Evolutionary conservation across 495 filamentous ascomycete species (phyloP), one percentile per base, ranked within the genome.

Genomic region (Lasiosphaeriaceae sp.): DNA sequence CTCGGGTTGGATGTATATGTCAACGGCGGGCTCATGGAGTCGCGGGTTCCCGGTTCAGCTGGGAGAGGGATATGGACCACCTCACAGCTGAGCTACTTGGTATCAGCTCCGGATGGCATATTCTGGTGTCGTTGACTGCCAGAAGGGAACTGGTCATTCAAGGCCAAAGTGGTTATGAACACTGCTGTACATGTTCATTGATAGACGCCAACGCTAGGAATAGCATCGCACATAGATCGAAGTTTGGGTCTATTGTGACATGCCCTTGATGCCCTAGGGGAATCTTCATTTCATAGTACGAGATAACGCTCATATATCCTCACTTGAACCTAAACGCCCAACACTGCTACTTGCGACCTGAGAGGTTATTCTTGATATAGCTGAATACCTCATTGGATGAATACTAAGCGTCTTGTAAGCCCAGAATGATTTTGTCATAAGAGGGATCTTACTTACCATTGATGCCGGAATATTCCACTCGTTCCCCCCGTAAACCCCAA

Each of bases 401-500:
- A 56, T 84, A 85, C 66, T 69, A 41, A 9, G 20, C n/a, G 23
- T 21, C 23, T 41, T 50, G 52, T 63, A 47, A 54, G 52, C 35
- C 11, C 16, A 31, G 26, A 9, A 24, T 20, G 12, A 41, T n/a
- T 17, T 26, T 4, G 14, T 6, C n/a, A 46, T 54, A 19, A 39
- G 11, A 35, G 3, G 2, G 11, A 6, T 1, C 11, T 11, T 19
- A 29, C 61, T 49, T 47, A 69, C 64, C 56, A 83, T 65, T 9
- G 81, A 85, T 37, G 87, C 83, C 64, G 78, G 80, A 46, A 95
- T 73, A 29, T 80, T 80, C 74, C 83, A 93, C 8, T 80, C 68
- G 69, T 94, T 96, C 11, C 79, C 77, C 1, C 75, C 73, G 37
- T 76, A 79, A 34, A 95, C 83, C 11, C 82, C 82, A 24, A 95